These are phyloP conservation scores for Cetradonia linearis DNA, from an alignment of 495 filamentous ascomycete genomes.

Conservation along the genomic window DNA sequence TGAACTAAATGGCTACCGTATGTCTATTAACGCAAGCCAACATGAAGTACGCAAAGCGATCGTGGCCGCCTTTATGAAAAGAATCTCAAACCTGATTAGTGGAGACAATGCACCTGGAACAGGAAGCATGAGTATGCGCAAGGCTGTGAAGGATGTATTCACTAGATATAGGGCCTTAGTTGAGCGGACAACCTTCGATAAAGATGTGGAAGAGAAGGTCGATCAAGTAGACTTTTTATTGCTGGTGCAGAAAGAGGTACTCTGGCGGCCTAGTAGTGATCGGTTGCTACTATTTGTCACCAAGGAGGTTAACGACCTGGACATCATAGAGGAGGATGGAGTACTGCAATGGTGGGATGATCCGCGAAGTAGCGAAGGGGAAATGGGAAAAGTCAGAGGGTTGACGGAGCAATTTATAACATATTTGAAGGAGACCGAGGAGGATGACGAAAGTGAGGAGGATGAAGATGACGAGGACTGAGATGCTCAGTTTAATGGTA, in stretches of 20 bases:
- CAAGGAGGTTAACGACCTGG: conserved; percentile 72
- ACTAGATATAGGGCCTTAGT: conserved; percentile 46
- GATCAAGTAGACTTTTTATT: conserved; percentile 82
- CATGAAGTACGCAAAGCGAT: conserved; percentile 78
- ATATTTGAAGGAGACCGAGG: conserved; percentile 72
- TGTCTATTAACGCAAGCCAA: conserved; percentile 82
- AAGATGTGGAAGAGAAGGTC: conserved; percentile 44
- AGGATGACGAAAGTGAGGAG: conserved; percentile 68
- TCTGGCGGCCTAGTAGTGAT: conserved; percentile 48
- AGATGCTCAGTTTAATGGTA: not conserved
- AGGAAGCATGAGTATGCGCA: conserved; percentile 43
- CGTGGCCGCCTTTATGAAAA: conserved; percentile 72
- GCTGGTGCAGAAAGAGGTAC: conserved; percentile 68
- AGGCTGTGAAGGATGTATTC: conserved; percentile 56
- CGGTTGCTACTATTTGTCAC: conserved; percentile 61
- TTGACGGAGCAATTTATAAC: conserved; percentile 73
- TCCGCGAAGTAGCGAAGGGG: conserved; percentile 48
- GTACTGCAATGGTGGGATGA: conserved; percentile 84
- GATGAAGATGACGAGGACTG: conserved; percentile 30
- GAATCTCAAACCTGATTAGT: conserved; percentile 62
- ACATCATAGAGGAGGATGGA: conserved; percentile 82
- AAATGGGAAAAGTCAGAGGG: conserved; percentile 58
- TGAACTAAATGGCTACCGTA: conserved; percentile 79
- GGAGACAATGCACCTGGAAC: conserved; percentile 32
- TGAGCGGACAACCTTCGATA: conserved; percentile 49